phyloP scores from a whole-genome alignment of 2,329 filamentous ascomycete species.

The Raffaelea deltoideospora region DNA sequence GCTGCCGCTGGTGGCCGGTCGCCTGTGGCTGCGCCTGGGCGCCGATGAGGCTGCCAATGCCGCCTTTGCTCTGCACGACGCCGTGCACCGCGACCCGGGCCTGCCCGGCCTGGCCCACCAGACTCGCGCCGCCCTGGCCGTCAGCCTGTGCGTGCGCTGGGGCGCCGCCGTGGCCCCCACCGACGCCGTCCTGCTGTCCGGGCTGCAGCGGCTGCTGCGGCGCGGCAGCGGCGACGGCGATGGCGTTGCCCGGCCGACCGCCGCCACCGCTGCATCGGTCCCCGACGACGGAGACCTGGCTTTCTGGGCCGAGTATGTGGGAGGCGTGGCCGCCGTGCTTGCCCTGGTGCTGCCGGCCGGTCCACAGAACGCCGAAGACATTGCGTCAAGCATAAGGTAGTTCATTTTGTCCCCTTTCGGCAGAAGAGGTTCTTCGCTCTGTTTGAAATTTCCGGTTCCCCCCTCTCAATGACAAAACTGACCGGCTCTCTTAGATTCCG shows the following conservation, averaged over 20 bases:
- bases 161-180: conserved; percentile 40
- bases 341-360: conserved; percentile 24
- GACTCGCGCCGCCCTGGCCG: conserved; percentile 52
- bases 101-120: conserved; percentile 62
- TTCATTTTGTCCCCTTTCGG: conserved; percentile 7
- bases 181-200: conserved; percentile 27
- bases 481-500: conserved; percentile 1
- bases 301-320: conserved; percentile 40
- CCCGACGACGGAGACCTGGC: conserved; percentile 15
- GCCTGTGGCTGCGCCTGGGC: conserved; percentile 35
- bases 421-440: not conserved
- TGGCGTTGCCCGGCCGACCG: not conserved
- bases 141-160: conserved; percentile 62
- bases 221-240: not conserved
- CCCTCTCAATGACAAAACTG: no score
- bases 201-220: conserved; percentile 26
- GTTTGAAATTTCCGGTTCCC: no score
- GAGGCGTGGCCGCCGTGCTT: conserved; percentile 29
- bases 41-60: conserved; percentile 38
- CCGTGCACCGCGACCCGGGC: conserved; percentile 51
- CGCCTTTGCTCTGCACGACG: conserved; percentile 55
- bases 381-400: conserved; percentile 25
- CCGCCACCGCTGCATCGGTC: not conserved
- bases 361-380: conserved; percentile 20
- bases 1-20: conserved; percentile 25